A percentile compares a stretch with the other conserved stretches of the same genome.
These are phyloP conservation scores for Tolypocladium cylindrosporum DNA, from an alignment of 2,329 filamentous ascomycete species.

Conservation along the genomic window DNA sequence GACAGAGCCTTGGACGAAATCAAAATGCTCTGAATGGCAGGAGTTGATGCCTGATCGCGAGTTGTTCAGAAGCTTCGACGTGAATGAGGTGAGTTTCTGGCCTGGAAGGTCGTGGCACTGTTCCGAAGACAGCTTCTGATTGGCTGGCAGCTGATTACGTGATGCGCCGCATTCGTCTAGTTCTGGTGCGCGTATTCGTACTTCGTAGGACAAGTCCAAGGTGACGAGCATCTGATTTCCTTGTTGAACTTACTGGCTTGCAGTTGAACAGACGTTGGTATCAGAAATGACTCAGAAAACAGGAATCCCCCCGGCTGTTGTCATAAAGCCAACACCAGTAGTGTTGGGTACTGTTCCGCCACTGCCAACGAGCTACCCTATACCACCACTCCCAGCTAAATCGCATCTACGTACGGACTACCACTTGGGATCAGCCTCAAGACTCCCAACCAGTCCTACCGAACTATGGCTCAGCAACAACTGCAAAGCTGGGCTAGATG, in stretches of 20 bases:
- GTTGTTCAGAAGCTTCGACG: not conserved
- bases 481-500: too few species aligned
- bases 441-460: not conserved
- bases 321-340: too few species aligned
- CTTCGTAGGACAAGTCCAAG: too few species aligned
- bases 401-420: too few species aligned
- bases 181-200: not conserved
- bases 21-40: not conserved
- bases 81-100: not conserved
- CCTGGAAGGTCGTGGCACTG: not conserved
- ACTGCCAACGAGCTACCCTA: not conserved
- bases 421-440: not conserved
- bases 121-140: slow-evolving; percentile 1
- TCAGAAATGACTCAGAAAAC: too few species aligned
- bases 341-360: too few species aligned
- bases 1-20: not conserved
- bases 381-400: not conserved
- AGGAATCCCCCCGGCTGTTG: too few species aligned
- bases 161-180: not conserved
- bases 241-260: not conserved
- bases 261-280: too few species aligned
- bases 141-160: slow-evolving; percentile 6
- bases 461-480: too few species aligned
- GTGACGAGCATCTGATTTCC: not conserved
- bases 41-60: slow-evolving; percentile 1